phyloP scores from a whole-genome alignment of 768 basidiomycete genomes.

The Tylopilus plumbeoviolaceoides region DNA sequence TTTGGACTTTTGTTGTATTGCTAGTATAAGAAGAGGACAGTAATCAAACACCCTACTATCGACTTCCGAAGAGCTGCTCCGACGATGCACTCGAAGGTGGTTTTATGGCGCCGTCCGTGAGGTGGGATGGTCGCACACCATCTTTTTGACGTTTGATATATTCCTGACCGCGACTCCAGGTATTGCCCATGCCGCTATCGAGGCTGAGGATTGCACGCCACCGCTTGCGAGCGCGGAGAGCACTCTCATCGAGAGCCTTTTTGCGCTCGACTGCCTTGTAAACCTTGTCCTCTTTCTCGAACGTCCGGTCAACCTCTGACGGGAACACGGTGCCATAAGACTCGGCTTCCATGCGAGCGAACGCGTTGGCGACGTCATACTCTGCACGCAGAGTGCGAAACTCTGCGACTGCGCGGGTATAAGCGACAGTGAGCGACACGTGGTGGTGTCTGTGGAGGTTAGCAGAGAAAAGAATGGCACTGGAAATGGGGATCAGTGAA shows the following conservation, averaged over 20 bases:
- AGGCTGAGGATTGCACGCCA: constrained; percentile 67
- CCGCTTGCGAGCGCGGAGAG: constrained; percentile 63
- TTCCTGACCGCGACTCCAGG: constrained; percentile 72
- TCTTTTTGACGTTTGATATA: constrained; percentile 72
- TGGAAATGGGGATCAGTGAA: constrained; percentile 32
- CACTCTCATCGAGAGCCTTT: constrained; percentile 55
- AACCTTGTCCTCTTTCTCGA: constrained; percentile 57
- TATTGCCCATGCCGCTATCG: constrained; percentile 34
- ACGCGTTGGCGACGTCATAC: constrained; percentile 68
- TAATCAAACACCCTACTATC: constrained; percentile 9
- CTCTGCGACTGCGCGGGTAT: constrained; percentile 73
- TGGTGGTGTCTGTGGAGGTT: constrained; percentile 68
- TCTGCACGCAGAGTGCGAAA: constrained; percentile 87
- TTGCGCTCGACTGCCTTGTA: constrained; percentile 57
- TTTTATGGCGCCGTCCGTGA: constrained; percentile 40
- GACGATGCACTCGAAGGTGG: constrained; percentile 21
- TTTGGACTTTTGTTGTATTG: constrained; percentile 12
- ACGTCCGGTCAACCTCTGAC: constrained; percentile 57
- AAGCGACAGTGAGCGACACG: constrained; percentile 72
- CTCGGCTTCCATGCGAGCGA: constrained; percentile 80
- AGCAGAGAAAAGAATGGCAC: constrained; percentile 75
- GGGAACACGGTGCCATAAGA: constrained; percentile 65
- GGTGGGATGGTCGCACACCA: constrained; percentile 64
- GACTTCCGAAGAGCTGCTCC: constrained; percentile 18
- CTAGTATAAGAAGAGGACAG: constrained; percentile 5